Conservation (phyloP, 139 green algal species). For the Ettlia oleoabundans region DNA sequence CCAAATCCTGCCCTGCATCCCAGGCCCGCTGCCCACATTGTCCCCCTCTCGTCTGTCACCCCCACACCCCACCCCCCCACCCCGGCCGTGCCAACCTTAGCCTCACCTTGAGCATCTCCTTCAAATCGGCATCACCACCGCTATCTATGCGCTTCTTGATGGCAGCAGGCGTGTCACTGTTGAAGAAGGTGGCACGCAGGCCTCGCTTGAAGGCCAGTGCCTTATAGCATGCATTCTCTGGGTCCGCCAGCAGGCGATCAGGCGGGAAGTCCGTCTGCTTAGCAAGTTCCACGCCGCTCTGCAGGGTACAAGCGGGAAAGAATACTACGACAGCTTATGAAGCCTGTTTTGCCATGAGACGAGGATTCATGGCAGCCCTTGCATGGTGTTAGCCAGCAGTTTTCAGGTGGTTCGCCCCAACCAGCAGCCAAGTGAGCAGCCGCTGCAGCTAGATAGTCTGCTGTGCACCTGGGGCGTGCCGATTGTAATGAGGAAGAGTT, state of each 20-base stretch:
- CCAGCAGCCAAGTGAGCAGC: too few species aligned
- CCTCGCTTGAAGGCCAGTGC: slow-evolving; percentile 75
- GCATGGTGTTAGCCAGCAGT: too few species aligned
- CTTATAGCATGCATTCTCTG: slow-evolving; percentile 73
- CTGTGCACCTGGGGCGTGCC: slow-evolving; percentile 57
- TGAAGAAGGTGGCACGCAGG: slow-evolving; percentile 14
- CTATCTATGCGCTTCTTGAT: not conserved
- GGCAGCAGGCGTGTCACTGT: not conserved
- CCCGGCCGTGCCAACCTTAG: not conserved
- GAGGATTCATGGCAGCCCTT: too few species aligned
- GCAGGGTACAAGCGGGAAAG: not conserved
- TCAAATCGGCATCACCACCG: not conserved
- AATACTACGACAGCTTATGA: not conserved
- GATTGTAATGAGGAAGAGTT: slow-evolving; percentile 79
- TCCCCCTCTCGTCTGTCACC: too few species aligned
- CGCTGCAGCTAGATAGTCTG: not conserved
- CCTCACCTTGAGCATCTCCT: slow-evolving; percentile 2
- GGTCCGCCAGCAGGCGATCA: slow-evolving; percentile 78
- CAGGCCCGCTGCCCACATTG: too few species aligned
- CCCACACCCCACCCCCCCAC: too few species aligned
- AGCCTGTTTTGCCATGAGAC: too few species aligned
- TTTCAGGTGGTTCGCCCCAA: too few species aligned
- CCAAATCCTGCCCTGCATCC: too few species aligned
- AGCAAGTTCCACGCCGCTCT: slow-evolving; percentile 70
- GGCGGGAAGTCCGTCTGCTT: slow-evolving; percentile 72